Percentiles rank a stretch among this genome's conserved stretches.
These are phyloP conservation scores for Simplicillium aogashimaense DNA, from an alignment of 2,329 filamentous ascomycete genomes.

Conservation along the genomic window DNA sequence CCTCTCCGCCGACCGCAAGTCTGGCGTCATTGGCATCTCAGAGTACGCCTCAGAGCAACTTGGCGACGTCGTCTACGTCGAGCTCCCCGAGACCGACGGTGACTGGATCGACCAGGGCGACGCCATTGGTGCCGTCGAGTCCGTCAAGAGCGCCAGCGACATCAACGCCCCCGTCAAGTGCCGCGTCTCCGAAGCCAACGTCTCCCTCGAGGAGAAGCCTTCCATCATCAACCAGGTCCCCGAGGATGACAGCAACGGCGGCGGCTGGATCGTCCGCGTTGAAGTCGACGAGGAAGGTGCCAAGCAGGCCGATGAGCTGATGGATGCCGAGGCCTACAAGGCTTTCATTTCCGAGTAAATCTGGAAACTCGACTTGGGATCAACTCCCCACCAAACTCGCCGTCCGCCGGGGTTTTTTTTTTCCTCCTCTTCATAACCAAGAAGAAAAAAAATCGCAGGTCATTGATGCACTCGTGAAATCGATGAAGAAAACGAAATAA, in stretches of 20 bases:
- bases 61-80: conserved; percentile 94
- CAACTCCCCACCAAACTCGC: too few species aligned
- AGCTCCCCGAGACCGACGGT: conserved; percentile 63
- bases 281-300: conserved; percentile 56
- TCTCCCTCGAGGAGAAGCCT: conserved; percentile 71
- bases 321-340: conserved; percentile 72
- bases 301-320: conserved; percentile 63
- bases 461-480: too few species aligned
- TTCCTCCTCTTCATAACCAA: not conserved
- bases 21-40: conserved; percentile 76
- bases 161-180: conserved; percentile 84
- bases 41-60: conserved; percentile 85
- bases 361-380: too few species aligned
- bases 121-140: conserved; percentile 88
- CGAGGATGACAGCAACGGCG: conserved; percentile 63
- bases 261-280: conserved; percentile 91
- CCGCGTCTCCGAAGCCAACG: conserved; percentile 66
- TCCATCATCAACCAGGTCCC: conserved; percentile 81
- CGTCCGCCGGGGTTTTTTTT: too few species aligned
- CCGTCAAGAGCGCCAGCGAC: conserved; percentile 96
- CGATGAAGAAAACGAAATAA: too few species aligned
- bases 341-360: conserved; percentile 47
- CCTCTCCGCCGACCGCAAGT: conserved; percentile 70
- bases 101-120: conserved; percentile 66
- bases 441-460: too few species aligned